A percentile compares a stretch with the other conserved stretches of the same genome.
Evolutionary conservation across 2,329 filamentous ascomycete species (phyloP).

Genomic region (Colletotrichum sojae): DNA sequence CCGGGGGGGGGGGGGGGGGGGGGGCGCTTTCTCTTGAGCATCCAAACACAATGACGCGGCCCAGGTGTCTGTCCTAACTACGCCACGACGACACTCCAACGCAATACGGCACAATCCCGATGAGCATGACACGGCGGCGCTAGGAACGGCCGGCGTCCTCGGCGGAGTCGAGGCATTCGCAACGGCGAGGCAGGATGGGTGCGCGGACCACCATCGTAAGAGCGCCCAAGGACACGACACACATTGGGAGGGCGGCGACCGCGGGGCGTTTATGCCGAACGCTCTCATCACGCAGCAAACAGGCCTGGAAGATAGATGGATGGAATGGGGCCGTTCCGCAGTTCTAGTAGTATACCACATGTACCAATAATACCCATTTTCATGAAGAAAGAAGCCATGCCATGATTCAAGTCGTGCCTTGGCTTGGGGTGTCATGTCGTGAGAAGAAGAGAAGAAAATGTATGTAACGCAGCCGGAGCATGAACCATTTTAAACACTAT

Average conservation of each 20-base stretch:
- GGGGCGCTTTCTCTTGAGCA: too few species aligned
- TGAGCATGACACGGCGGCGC: neutral
- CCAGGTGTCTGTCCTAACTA: too few species aligned
- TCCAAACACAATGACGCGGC: too few species aligned
- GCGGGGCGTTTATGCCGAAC: neutral
- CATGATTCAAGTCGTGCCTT: conserved; percentile 7
- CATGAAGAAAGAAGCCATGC: neutral
- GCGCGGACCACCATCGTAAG: neutral
- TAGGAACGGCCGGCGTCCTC: neutral
- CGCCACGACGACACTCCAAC: neutral
- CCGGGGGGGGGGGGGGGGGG: too few species aligned
- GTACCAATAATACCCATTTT: conserved; percentile 24
- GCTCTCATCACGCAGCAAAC: neutral
- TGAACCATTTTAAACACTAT: conserved; percentile 32
- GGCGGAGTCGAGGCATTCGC: neutral
- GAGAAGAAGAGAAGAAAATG: neutral
- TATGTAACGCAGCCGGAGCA: conserved; percentile 21
- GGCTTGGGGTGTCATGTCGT: conserved; percentile 14
- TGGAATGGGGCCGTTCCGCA: conserved; percentile 8
- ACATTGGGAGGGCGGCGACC: neutral
- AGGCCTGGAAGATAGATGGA: neutral
- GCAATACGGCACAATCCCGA: neutral
- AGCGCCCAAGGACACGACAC: neutral
- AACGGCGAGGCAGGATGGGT: neutral
- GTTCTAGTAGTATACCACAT: conserved; percentile 36